These are phyloP conservation scores for Dentipellis sp. DNA, from an alignment of 768 basidiomycete species.

Conservation along the genomic window DNA sequence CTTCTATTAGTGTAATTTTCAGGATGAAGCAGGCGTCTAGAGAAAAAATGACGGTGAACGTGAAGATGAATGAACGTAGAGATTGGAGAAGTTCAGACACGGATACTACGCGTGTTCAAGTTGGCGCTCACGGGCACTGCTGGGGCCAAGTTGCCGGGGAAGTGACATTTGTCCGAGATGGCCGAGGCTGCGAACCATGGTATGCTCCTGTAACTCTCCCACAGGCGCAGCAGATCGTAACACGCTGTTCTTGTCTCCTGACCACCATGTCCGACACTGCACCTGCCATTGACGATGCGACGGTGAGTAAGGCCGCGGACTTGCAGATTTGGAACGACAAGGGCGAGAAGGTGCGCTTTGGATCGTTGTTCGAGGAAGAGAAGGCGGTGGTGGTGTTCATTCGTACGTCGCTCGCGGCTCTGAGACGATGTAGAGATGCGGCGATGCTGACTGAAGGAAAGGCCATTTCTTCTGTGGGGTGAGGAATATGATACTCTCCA, in stretches of 20 bases:
- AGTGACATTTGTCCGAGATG: too few species aligned
- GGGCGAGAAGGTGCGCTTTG: constrained; percentile 7
- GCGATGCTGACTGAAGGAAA: not conserved
- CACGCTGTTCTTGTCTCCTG: not conserved
- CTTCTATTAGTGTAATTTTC: too few species aligned
- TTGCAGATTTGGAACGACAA: constrained; percentile 3
- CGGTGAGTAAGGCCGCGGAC: not conserved
- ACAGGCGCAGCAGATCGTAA: not conserved
- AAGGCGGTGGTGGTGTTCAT: constrained; percentile 9
- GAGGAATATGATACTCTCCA: too few species aligned
- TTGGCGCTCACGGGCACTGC: too few species aligned
- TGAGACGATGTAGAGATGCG: too few species aligned
- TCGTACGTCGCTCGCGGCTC: constrained; percentile 1
- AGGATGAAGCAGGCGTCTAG: too few species aligned
- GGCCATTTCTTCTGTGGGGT: constrained; percentile 14
- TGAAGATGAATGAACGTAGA: too few species aligned
- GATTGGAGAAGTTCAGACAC: too few species aligned
- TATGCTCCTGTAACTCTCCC: not conserved
- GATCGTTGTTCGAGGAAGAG: constrained; percentile 6
- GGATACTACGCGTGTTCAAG: too few species aligned
- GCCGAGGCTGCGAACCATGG: not conserved
- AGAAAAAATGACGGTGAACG: too few species aligned
- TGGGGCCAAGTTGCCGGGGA: too few species aligned
- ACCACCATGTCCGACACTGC: constrained; percentile 5
- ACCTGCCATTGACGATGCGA: constrained; percentile 3